A percentile compares a stretch with the other conserved stretches of the same genome.
phyloP scores from a whole-genome alignment of 345 rosid species.

The Eucalyptus grandis region DNA sequence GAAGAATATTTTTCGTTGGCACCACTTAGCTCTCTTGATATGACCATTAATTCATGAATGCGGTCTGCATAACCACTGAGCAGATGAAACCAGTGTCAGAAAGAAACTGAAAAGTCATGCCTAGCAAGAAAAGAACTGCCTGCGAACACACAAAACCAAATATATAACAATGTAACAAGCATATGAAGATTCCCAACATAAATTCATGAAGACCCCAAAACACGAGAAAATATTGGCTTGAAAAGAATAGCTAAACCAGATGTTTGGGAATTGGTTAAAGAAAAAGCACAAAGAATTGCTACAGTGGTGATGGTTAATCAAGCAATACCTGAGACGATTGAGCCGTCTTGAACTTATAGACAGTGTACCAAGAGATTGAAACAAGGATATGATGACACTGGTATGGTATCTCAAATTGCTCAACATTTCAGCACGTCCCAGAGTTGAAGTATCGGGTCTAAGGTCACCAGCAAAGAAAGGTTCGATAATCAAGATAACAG shows the following conservation, averaged over 20 bases:
- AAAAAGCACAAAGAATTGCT: not conserved
- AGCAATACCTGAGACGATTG: conserved; percentile 80
- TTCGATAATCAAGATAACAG: conserved; percentile 86
- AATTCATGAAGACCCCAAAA: not conserved
- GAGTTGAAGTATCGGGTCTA: conserved; percentile 78
- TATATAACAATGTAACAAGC: not conserved
- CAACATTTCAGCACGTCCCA: conserved; percentile 95
- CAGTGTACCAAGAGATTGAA: conserved; percentile 89
- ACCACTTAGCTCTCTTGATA: conserved; percentile 77
- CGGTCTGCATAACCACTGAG: conserved; percentile 97
- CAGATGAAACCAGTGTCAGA: not conserved
- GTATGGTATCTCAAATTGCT: conserved; percentile 99
- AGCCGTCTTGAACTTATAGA: conserved; percentile 87
- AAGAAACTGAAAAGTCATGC: not conserved
- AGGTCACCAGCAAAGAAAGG: conserved; percentile 94
- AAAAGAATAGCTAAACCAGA: not conserved
- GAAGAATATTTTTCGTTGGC: conserved; percentile 40
- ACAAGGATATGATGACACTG: conserved; percentile 84
- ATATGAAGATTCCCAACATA: not conserved
- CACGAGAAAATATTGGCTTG: not conserved
- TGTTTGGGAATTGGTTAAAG: not conserved
- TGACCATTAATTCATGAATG: conserved; percentile 74
- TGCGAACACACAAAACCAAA: not conserved
- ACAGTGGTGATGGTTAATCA: not conserved
- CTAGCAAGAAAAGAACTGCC: not conserved